phyloP scores from a whole-genome alignment of 768 basidiomycete genomes.

The Amanita pseudoporphyria region DNA sequence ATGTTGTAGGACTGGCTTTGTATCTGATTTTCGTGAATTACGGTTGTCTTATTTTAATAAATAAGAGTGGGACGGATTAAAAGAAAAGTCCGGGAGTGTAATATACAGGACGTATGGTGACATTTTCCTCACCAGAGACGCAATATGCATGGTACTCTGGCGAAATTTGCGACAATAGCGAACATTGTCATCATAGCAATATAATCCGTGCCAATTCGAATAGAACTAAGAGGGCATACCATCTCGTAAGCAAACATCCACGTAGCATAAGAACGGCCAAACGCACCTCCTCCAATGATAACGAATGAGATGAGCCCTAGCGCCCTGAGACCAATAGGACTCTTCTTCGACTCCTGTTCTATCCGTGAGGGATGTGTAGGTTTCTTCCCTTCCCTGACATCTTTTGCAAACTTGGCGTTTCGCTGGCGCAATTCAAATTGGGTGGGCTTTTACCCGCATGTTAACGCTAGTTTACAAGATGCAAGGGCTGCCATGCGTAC shows the following conservation, averaged over 20 bases:
- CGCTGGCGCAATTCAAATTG: slow-evolving; percentile 76
- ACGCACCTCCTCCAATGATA: slow-evolving; percentile 70
- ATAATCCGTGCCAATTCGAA: slow-evolving; percentile 37
- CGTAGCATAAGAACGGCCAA: background rate
- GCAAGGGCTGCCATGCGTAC: slow-evolving; percentile 10
- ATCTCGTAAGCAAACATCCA: background rate
- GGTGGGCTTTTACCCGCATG: slow-evolving; percentile 44
- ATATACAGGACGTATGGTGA: background rate
- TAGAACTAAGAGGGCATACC: slow-evolving; percentile 37
- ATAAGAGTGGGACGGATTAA: background rate
- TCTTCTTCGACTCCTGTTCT: slow-evolving; percentile 60
- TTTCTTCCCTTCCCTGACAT: slow-evolving; percentile 68
- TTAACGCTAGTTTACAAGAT: background rate
- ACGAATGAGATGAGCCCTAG: slow-evolving; percentile 70
- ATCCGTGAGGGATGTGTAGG: slow-evolving; percentile 63
- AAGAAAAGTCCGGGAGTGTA: too few species aligned
- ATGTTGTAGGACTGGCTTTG: too few species aligned
- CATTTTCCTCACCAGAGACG: background rate
- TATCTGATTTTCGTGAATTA: too few species aligned
- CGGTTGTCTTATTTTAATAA: background rate
- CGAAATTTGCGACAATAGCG: background rate
- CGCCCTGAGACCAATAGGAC: slow-evolving; percentile 69
- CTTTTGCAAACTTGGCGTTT: slow-evolving; percentile 73
- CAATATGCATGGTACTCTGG: too few species aligned
- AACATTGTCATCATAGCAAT: background rate